Evolutionary conservation across 2,329 filamentous ascomycete genomes (phyloP).

Genomic region (Cordyceps tenuipes): DNA sequence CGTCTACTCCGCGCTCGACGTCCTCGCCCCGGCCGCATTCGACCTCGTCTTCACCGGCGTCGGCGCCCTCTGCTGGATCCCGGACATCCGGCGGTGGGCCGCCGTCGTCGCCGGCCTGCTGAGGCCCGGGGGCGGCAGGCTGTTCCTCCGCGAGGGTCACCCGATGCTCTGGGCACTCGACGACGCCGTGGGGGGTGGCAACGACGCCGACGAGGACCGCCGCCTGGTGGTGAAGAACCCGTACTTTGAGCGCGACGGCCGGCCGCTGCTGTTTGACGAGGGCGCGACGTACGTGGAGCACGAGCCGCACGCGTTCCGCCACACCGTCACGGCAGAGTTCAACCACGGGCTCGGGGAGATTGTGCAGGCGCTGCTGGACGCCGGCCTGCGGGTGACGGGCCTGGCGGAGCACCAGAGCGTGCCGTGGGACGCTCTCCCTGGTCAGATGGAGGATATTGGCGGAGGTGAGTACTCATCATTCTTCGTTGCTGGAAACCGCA

Average conservation of each 20-base stretch:
- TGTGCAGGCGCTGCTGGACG: constrained; percentile 13
- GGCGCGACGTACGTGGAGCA: constrained; percentile 11
- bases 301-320: constrained; percentile 1
- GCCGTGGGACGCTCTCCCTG: constrained; percentile 10
- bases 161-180: constrained; percentile 13
- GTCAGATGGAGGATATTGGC: constrained; percentile 9
- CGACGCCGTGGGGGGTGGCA: no score
- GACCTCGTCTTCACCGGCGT: constrained; percentile 16
- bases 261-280: constrained; percentile 7
- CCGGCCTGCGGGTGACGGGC: constrained; percentile 9
- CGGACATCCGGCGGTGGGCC: constrained; percentile 10
- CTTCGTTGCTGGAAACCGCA: neutral
- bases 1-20: constrained; percentile 8
- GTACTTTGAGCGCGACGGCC: constrained; percentile 14
- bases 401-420: constrained; percentile 14
- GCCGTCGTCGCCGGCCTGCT: constrained; percentile 11
- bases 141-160: constrained; percentile 15
- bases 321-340: constrained; percentile 11
- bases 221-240: constrained; percentile 10
- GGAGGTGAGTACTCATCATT: constrained; percentile 7
- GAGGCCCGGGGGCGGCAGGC: constrained; percentile 9
- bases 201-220: no score
- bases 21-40: neutral
- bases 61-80: constrained; percentile 15
- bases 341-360: constrained; percentile 15